These are phyloP conservation scores for Penicillium roqueforti DNA, from an alignment of 495 filamentous ascomycete species.

Conservation along the genomic window DNA sequence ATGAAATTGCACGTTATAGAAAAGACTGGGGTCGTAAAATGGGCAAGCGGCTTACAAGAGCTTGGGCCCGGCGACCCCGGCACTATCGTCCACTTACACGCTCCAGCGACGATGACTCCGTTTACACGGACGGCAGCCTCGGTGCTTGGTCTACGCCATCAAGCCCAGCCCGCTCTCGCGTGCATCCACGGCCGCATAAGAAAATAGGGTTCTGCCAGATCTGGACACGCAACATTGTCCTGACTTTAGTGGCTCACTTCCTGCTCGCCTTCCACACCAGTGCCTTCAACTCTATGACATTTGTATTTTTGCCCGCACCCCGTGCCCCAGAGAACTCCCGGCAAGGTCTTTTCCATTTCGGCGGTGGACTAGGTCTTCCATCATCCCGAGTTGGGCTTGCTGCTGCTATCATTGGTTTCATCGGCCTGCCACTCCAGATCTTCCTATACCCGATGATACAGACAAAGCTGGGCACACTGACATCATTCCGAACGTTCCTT, in stretches of 20 bases:
- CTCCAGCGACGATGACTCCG: slow-evolving; percentile 26
- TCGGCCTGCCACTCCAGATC: slow-evolving; percentile 66
- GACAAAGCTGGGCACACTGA: slow-evolving; percentile 56
- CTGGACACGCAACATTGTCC: slow-evolving; percentile 58
- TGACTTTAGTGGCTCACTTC: slow-evolving; percentile 59
- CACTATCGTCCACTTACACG: slow-evolving; percentile 30
- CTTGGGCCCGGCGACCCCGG: slow-evolving; percentile 25
- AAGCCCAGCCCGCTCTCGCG: slow-evolving; percentile 21
- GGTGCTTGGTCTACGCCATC: slow-evolving; percentile 28
- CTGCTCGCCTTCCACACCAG: slow-evolving; percentile 70
- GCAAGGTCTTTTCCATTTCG: slow-evolving; percentile 57
- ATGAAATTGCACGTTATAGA: slow-evolving; percentile 42
- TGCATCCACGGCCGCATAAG: slow-evolving; percentile 19
- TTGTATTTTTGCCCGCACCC: slow-evolving; percentile 66
- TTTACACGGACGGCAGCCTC: slow-evolving; percentile 30
- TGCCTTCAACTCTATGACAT: slow-evolving; percentile 71
- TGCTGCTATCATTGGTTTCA: slow-evolving; percentile 63
- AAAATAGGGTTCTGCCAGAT: slow-evolving; percentile 53
- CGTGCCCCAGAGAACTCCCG: slow-evolving; percentile 46
- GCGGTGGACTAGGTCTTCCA: slow-evolving; percentile 67
- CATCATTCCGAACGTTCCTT: slow-evolving; percentile 54
- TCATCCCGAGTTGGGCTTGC: slow-evolving; percentile 65
- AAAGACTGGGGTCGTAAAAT: slow-evolving; percentile 49
- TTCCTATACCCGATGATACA: slow-evolving; percentile 64
- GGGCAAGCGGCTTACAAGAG: slow-evolving; percentile 37